Conservation (phyloP, 1,139 yeast species). For the Yamadazyma friedrichii region DNA sequence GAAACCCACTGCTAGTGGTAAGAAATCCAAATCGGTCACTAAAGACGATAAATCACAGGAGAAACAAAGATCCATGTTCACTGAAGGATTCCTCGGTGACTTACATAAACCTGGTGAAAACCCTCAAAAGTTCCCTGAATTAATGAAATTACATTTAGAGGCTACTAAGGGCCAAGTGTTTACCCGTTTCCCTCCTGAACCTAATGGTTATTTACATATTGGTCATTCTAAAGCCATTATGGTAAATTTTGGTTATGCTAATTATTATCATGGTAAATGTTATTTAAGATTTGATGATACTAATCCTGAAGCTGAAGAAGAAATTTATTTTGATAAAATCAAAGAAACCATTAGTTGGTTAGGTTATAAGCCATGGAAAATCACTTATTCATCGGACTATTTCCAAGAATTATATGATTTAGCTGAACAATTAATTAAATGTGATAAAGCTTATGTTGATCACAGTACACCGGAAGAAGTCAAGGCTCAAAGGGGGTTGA, state of each 20-base stretch:
- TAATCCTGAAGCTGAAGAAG: slow-evolving; percentile 98
- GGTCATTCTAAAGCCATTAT: slow-evolving; percentile 98
- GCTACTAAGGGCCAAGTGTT: slow-evolving; percentile 79
- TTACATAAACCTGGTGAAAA: slow-evolving; percentile 95
- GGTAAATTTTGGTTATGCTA: slow-evolving; percentile 94
- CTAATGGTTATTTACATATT: slow-evolving; percentile 93
- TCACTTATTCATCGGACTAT: slow-evolving; percentile 95
- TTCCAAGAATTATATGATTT: slow-evolving; percentile 83
- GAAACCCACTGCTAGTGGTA: slow-evolving; percentile 55
- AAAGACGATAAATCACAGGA: slow-evolving; percentile 19
- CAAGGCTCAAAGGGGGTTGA: slow-evolving; percentile 84
- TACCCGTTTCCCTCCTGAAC: slow-evolving; percentile 98
- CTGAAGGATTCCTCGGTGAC: slow-evolving; percentile 94
- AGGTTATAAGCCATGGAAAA: slow-evolving; percentile 88
- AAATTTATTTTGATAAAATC: slow-evolving; percentile 81
- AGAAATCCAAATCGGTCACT: slow-evolving; percentile 34
- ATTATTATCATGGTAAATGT: slow-evolving; percentile 79
- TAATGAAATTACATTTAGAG: slow-evolving; percentile 74
- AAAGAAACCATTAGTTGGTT: slow-evolving; percentile 86
- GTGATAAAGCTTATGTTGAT: slow-evolving; percentile 84
- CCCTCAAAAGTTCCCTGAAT: slow-evolving; percentile 84
- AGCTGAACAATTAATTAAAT: slow-evolving; percentile 74
- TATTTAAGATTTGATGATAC: slow-evolving; percentile 96
- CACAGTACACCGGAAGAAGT: slow-evolving; percentile 93
- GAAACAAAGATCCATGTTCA: slow-evolving; percentile 76